phyloP scores from a whole-genome alignment of 1,284 basidiomycete species.

The Ceratorhiza oryzae-sativae region DNA sequence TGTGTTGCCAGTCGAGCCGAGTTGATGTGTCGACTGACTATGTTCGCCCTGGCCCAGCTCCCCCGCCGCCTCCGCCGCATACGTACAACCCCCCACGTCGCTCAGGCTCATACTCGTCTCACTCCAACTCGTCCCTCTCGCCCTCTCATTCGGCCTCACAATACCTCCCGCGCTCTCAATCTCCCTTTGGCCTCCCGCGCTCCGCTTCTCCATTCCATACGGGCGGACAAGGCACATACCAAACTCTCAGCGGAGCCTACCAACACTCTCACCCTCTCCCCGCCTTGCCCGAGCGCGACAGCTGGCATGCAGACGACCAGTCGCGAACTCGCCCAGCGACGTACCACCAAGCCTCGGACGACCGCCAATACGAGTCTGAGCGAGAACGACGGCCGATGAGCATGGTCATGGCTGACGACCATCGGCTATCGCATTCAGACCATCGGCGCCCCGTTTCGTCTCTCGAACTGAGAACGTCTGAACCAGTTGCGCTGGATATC shows the following conservation, averaged over 20 bases:
- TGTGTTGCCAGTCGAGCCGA: not conserved
- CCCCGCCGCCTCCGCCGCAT: conserved; percentile 6
- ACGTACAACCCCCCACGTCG: conserved; percentile 43
- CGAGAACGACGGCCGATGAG: not conserved
- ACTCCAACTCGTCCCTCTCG: conserved; percentile 61
- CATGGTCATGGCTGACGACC: not conserved
- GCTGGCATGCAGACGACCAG: conserved; percentile 13
- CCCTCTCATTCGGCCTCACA: conserved; percentile 74
- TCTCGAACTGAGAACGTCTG: conserved; percentile 5
- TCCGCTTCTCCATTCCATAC: not conserved
- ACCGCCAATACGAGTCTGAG: not conserved
- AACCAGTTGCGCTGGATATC: conserved; percentile 49
- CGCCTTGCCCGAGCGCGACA: conserved; percentile 33
- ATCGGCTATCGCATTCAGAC: not conserved
- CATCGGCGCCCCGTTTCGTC: not conserved
- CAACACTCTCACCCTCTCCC: conserved; percentile 47
- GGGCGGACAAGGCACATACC: conserved; percentile 10
- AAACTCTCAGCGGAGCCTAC: conserved; percentile 12
- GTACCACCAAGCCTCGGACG: conserved; percentile 11
- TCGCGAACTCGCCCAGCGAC: not conserved
- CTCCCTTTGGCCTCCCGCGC: conserved; percentile 9
- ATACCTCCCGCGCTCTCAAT: conserved; percentile 39
- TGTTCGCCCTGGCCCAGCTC: not conserved
- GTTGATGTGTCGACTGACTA: not conserved
- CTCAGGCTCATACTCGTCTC: conserved; percentile 40